These are phyloP conservation scores for Sugiyamaella boreocaroliniensis DNA, from an alignment of 805 yeast genomes.

Conservation along the genomic window DNA sequence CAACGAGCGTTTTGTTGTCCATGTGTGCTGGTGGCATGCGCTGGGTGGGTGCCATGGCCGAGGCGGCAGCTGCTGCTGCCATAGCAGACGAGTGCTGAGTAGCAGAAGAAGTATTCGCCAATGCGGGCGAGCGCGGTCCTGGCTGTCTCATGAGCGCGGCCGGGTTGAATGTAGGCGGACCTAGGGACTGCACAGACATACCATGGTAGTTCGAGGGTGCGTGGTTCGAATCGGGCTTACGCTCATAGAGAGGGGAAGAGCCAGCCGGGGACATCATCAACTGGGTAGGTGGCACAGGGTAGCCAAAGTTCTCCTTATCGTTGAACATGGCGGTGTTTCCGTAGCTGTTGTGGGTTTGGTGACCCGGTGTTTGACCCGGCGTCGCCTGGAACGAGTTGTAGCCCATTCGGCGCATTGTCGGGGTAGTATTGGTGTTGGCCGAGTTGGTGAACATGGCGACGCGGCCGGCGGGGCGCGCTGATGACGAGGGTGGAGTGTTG, in stretches of 20 bases:
- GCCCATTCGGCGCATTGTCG: constrained; percentile 1
- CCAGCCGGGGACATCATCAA: constrained; percentile 17
- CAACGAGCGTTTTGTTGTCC: neutral
- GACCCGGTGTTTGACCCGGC: neutral
- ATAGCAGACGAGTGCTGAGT: too few species aligned
- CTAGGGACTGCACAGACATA: neutral
- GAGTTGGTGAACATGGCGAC: neutral
- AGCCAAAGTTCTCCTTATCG: constrained; percentile 4
- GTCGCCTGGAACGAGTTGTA: neutral
- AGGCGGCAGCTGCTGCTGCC: neutral
- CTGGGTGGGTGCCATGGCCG: neutral
- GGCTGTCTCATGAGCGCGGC: neutral
- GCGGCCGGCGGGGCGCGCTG: constrained; percentile 5
- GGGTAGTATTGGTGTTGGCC: neutral
- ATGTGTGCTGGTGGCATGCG: neutral
- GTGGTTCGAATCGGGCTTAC: neutral
- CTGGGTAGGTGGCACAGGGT: neutral
- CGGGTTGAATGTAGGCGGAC: neutral
- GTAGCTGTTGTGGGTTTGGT: constrained; percentile 1
- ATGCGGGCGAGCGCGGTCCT: too few species aligned
- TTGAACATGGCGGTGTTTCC: constrained; percentile 1
- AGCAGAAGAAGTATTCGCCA: too few species aligned
- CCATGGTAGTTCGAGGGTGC: neutral
- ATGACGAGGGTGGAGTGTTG: constrained; percentile 21
- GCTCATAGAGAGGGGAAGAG: constrained; percentile 15